Evolutionary conservation across 345 rosid genomes (phyloP), one percentile per base, ranked within the genome.

Genomic region (Combretum micranthum): DNA sequence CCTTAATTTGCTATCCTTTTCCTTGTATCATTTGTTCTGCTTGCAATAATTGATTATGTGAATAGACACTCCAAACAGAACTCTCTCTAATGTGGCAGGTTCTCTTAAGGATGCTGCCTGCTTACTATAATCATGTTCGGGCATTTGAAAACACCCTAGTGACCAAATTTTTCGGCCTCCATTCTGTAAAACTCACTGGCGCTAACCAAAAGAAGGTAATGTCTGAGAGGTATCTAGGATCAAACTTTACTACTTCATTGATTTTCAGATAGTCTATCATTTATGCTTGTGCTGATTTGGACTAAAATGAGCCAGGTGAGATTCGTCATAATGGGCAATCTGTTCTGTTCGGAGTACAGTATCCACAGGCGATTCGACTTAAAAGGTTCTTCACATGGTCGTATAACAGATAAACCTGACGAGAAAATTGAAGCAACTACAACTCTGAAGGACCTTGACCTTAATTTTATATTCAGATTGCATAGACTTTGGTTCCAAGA

Each of bases 311-410:
- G 45, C 49, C 78, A 90, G 96, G 95, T 88, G 46, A 69, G 96
- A 55, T 88, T 91, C 71, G 86, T 88, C 60, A 84, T 88, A 48
- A 91, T 91, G 92, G 98, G 98, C 64, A 91, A 91, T 64, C 75
- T 91, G 60, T 88, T 88, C 69, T 81, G 95, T 69, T 76, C 95
- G n/a, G 84, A 77, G 62, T 71, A 79, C 69, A 70, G 73, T 42
- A 86, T 88, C 56, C 95, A 91, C 66, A 78, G 96, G 53, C 85
- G 95, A 32, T 91, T 91, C 18, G 98, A 91, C 69, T 77, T 91
- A 65, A 91, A 91, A 79, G 98, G 98, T 57, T 91, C 98, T 17
- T 91, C 95, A 52, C 96, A 88, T 63, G 98, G 98, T 56, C 95
- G 96, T 1, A 76, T 76, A 12, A 88, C 95, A 26, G 69, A 78